Conservation (phyloP, 192 early-diverging fungal genomes). For the Dissophora globulifera region DNA sequence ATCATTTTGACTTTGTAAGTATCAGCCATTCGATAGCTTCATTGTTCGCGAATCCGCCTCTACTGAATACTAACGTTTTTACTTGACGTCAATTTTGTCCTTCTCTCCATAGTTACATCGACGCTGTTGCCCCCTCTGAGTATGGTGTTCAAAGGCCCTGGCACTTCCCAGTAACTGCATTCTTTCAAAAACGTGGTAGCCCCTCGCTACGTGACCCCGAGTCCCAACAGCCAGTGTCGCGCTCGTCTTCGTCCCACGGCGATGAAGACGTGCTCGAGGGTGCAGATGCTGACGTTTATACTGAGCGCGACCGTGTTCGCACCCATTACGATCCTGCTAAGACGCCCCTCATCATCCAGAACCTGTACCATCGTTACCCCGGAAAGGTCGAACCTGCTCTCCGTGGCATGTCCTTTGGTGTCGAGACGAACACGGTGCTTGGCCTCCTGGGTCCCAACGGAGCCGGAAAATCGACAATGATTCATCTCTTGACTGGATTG, state of each 20-base stretch:
- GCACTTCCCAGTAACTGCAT: slow-evolving; percentile 33
- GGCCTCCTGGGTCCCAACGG: slow-evolving; percentile 77
- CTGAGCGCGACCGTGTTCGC: slow-evolving; percentile 37
- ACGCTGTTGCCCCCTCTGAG: slow-evolving; percentile 41
- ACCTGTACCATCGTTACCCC: slow-evolving; percentile 41
- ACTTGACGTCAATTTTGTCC: background rate
- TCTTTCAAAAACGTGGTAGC: slow-evolving; percentile 26
- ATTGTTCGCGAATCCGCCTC: too few species aligned
- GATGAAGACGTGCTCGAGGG: slow-evolving; percentile 21
- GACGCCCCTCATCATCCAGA: slow-evolving; percentile 40
- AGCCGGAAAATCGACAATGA: slow-evolving; percentile 74
- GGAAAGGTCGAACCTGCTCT: slow-evolving; percentile 44
- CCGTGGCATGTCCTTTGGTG: slow-evolving; percentile 58
- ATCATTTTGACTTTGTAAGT: slow-evolving; percentile 39
- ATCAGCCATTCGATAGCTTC: too few species aligned
- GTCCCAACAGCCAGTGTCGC: slow-evolving; percentile 11
- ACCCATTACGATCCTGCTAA: slow-evolving; percentile 24
- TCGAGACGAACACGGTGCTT: slow-evolving; percentile 66
- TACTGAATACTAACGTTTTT: background rate
- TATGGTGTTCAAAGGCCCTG: slow-evolving; percentile 51
- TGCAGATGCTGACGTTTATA: slow-evolving; percentile 36
- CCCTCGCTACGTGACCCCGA: too few species aligned
- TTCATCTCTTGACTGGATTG: slow-evolving; percentile 41
- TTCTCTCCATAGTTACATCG: slow-evolving; percentile 17
- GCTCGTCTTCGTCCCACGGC: background rate